Percentiles rank a stretch among this genome's conserved stretches.
Conservation (phyloP, 352 stramenopile genomes). For the Aphanomyces astaci region DNA sequence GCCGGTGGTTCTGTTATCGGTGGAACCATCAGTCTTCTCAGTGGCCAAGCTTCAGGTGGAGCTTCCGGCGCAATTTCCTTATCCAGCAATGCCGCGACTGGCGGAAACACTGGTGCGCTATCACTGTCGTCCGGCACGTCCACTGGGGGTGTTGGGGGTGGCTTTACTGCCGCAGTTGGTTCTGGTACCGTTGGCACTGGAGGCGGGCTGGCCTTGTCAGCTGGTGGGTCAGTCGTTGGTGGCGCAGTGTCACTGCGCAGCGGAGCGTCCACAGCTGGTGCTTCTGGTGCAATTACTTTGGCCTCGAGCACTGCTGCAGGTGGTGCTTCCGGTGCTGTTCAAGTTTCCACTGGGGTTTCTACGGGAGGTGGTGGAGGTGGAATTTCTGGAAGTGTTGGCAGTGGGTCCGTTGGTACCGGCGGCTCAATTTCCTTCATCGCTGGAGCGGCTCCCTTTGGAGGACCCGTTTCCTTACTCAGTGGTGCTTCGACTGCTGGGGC, state of each 20-base stretch:
- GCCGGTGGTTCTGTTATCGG: slow-evolving; percentile 9
- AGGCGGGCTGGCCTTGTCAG: slow-evolving; percentile 26
- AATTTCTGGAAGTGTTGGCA: neutral
- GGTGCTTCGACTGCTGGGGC: slow-evolving; percentile 5
- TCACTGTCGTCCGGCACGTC: neutral
- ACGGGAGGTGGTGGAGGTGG: slow-evolving; percentile 12
- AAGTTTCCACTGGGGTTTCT: slow-evolving; percentile 20
- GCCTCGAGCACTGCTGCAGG: slow-evolving; percentile 23
- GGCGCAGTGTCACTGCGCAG: slow-evolving; percentile 27
- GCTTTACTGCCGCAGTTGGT: slow-evolving; percentile 25
- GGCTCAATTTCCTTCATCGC: slow-evolving; percentile 12
- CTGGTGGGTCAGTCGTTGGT: slow-evolving; percentile 25
- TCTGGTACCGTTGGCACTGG: slow-evolving; percentile 18
- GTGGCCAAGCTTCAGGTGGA: slow-evolving; percentile 15
- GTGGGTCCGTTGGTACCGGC: slow-evolving; percentile 18
- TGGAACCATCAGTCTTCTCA: slow-evolving; percentile 15
- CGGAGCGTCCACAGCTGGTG: slow-evolving; percentile 24
- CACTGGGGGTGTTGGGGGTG: slow-evolving; percentile 21
- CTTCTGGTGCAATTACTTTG: slow-evolving; percentile 24
- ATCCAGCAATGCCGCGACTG: neutral
- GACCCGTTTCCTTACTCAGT: neutral
- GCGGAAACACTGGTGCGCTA: neutral
- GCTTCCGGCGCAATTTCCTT: neutral
- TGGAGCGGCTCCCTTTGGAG: neutral
- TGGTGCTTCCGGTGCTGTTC: slow-evolving; percentile 25